These are phyloP conservation scores for Nemania serpens DNA, from an alignment of 2,329 filamentous ascomycete genomes.

Conservation along the genomic window DNA sequence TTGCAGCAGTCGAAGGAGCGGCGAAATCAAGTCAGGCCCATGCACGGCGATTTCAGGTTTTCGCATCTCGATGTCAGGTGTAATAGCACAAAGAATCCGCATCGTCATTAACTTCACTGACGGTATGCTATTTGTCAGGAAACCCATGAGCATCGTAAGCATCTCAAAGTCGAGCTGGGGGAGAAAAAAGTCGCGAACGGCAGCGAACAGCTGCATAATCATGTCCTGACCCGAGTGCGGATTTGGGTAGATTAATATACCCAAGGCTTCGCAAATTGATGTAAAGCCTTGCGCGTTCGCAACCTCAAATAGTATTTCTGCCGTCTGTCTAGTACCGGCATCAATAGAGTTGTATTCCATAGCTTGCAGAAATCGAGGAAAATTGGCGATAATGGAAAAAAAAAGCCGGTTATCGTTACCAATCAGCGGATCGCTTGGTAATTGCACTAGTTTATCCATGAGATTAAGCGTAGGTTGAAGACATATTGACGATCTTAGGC, in stretches of 20 bases:
- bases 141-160: slow-evolving; percentile 86
- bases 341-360: slow-evolving; percentile 69
- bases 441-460: slow-evolving; percentile 75
- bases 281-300: slow-evolving; percentile 73
- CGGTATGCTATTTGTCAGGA: slow-evolving; percentile 83
- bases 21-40: slow-evolving; percentile 93
- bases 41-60: slow-evolving; percentile 88
- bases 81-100: slow-evolving; percentile 81
- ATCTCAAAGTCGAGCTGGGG: slow-evolving; percentile 82
- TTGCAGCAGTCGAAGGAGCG: slow-evolving; percentile 83
- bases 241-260: slow-evolving; percentile 69
- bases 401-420: slow-evolving; percentile 83
- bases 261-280: slow-evolving; percentile 70
- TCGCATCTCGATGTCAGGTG: slow-evolving; percentile 91
- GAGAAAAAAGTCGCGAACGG: slow-evolving; percentile 78
- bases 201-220: slow-evolving; percentile 71
- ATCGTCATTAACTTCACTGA: slow-evolving; percentile 96
- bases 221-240: slow-evolving; percentile 77
- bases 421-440: slow-evolving; percentile 80
- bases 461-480: slow-evolving; percentile 77
- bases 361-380: slow-evolving; percentile 81
- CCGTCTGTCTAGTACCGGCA: slow-evolving; percentile 62
- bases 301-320: slow-evolving; percentile 70
- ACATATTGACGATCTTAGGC: slow-evolving; percentile 82
- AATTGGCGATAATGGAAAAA: slow-evolving; percentile 87